Conservation (phyloP, 441 rosid species). For the Pelargonium citronellum region DNA sequence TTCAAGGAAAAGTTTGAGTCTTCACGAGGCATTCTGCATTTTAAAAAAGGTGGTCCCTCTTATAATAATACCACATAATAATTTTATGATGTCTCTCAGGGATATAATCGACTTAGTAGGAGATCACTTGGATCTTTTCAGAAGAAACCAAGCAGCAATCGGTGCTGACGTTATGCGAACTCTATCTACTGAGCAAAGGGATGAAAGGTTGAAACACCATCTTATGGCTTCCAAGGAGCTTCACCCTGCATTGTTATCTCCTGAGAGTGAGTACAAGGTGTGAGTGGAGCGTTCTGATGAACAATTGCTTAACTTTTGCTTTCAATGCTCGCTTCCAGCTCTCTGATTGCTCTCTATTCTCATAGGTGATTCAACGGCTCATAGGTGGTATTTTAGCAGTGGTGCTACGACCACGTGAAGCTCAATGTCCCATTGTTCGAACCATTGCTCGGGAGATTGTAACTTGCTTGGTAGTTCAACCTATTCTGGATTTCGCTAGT, state of each 20-base stretch:
- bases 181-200: constrained; percentile 83
- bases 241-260: constrained; percentile 83
- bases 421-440: constrained; percentile 80
- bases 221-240: constrained; percentile 82
- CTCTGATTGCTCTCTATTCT: background rate
- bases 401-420: constrained; percentile 81
- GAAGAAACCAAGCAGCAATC: constrained; percentile 85
- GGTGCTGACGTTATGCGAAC: constrained; percentile 90
- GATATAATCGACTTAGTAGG: constrained; percentile 87
- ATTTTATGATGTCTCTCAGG: constrained; percentile 51
- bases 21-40: constrained; percentile 8
- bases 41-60: constrained; percentile 12
- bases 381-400: constrained; percentile 77
- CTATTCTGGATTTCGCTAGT: constrained; percentile 73
- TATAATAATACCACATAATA: constrained; percentile 2
- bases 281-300: constrained; percentile 42
- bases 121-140: constrained; percentile 83
- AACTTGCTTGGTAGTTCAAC: constrained; percentile 91
- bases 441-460: constrained; percentile 89
- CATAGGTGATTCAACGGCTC: constrained; percentile 74
- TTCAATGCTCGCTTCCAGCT: too few relatives aligned
- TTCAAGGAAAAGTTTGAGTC: background rate
- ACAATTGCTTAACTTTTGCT: background rate
- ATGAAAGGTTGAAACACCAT: constrained; percentile 87
- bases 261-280: constrained; percentile 99